These are phyloP conservation scores for Cutaneotrichosporon cyanovorans DNA, from an alignment of 1,284 basidiomycete genomes.

Conservation along the genomic window DNA sequence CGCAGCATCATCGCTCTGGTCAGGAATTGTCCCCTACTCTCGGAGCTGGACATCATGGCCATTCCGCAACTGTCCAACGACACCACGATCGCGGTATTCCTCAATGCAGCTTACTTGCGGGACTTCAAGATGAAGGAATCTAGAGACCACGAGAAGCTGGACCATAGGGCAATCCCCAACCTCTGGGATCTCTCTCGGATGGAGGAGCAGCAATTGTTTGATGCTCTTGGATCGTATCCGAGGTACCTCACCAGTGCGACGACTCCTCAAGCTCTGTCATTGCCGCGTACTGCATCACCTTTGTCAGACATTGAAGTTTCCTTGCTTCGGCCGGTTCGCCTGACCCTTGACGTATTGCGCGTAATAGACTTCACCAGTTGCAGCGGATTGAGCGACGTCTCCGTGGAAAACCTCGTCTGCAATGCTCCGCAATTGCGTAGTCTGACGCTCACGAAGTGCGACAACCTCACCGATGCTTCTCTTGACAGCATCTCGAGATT, in stretches of 20 bases:
- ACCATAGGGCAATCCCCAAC: slow-evolving; percentile 79
- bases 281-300: background rate
- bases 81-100: slow-evolving; percentile 77
- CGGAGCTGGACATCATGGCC: slow-evolving; percentile 88
- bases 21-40: slow-evolving; percentile 72
- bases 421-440: slow-evolving; percentile 86
- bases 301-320: background rate
- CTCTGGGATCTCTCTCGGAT: slow-evolving; percentile 46
- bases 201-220: slow-evolving; percentile 13
- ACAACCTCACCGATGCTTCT: slow-evolving; percentile 71
- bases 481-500: slow-evolving; percentile 79
- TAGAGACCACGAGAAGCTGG: slow-evolving; percentile 58
- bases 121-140: slow-evolving; percentile 75
- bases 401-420: slow-evolving; percentile 80
- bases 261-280: slow-evolving; percentile 4
- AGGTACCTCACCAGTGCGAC: slow-evolving; percentile 11
- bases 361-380: slow-evolving; percentile 88
- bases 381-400: slow-evolving; percentile 71
- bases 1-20: slow-evolving; percentile 70
- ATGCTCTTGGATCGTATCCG: slow-evolving; percentile 8
- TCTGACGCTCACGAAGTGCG: slow-evolving; percentile 86
- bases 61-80: slow-evolving; percentile 72
- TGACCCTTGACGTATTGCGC: slow-evolving; percentile 66
- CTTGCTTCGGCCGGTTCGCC: slow-evolving; percentile 20
- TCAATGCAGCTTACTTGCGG: slow-evolving; percentile 69